Percentiles rank a stretch among this genome's conserved stretches.
phyloP scores from a whole-genome alignment of 2,329 filamentous ascomycete species.

The Aspergillus novoparasiticus region DNA sequence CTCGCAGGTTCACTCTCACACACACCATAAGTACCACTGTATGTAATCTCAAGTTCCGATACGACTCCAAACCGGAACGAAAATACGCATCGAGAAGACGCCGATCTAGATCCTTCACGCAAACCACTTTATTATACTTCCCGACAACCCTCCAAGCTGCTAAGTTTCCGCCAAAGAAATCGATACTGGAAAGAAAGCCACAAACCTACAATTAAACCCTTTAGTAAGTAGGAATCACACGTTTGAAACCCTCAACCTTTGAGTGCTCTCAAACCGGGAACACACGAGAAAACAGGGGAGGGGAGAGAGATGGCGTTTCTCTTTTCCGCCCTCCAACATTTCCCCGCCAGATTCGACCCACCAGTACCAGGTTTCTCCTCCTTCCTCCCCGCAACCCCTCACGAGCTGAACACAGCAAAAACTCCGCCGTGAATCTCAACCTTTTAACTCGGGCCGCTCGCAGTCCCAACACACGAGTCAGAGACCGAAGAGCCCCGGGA shows the following conservation, averaged over 20 bases:
- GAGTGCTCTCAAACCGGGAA: not conserved
- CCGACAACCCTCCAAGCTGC: not conserved
- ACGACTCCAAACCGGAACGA: not conserved
- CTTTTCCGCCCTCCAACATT: not conserved
- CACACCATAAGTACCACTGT: not conserved
- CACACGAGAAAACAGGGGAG: too few relatives aligned
- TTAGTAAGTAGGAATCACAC: not conserved
- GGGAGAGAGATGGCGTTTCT: not conserved
- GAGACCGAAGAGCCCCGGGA: not conserved
- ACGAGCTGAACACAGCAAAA: not conserved
- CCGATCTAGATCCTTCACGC: conserved; percentile 1
- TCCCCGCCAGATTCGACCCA: conserved; percentile 2
- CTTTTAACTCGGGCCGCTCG: not conserved
- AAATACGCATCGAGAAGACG: not conserved
- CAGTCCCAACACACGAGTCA: not conserved
- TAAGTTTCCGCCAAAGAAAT: not conserved
- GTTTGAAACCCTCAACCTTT: not conserved
- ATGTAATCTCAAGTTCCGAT: not conserved
- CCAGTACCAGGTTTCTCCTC: not conserved
- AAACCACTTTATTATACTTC: conserved; percentile 3
- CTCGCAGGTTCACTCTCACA: not conserved
- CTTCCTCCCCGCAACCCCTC: conserved; percentile 2
- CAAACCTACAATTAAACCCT: not conserved
- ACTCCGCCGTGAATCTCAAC: not conserved
- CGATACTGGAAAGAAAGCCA: not conserved